These are phyloP conservation scores for Astragalus glycyphyllos DNA, from an alignment of 306 rosid genomes.

Conservation along the genomic window DNA sequence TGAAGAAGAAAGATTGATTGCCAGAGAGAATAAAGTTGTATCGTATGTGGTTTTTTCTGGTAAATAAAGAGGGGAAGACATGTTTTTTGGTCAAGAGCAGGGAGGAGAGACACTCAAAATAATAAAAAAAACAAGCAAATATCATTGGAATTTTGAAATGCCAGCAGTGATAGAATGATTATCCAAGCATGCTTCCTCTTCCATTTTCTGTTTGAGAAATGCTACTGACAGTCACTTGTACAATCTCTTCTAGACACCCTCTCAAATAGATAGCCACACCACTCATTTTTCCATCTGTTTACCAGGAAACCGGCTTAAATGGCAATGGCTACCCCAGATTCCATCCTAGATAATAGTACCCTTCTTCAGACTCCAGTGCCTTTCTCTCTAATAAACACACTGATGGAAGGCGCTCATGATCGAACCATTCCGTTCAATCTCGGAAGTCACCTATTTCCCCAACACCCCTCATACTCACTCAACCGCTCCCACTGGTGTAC, in stretches of 20 bases:
- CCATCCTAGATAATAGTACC: conserved; percentile 28
- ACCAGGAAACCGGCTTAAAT: background rate
- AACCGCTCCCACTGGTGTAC: conserved; percentile 60
- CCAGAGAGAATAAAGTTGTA: background rate
- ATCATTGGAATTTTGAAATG: background rate
- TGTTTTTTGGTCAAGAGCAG: too few species aligned
- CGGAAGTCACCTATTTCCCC: conserved; percentile 60
- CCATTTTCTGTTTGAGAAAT: too few species aligned
- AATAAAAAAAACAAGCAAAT: background rate
- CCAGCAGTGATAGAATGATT: background rate
- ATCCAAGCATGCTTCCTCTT: background rate
- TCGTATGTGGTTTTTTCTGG: background rate
- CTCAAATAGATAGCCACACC: too few species aligned
- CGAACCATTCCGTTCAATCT: conserved; percentile 48
- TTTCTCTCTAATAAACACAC: conserved; percentile 19
- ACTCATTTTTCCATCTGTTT: too few species aligned
- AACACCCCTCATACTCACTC: conserved; percentile 50
- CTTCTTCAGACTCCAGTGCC: conserved; percentile 58
- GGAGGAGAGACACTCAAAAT: background rate
- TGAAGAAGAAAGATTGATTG: background rate
- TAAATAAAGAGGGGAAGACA: background rate
- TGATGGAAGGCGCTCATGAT: too few species aligned
- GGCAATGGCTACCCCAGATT: conserved; percentile 52
- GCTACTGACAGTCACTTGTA: too few species aligned
- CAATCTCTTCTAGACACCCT: too few species aligned